phyloP scores from a whole-genome alignment of 2,329 filamentous ascomycete species.

The Calonectria fujianensis region DNA sequence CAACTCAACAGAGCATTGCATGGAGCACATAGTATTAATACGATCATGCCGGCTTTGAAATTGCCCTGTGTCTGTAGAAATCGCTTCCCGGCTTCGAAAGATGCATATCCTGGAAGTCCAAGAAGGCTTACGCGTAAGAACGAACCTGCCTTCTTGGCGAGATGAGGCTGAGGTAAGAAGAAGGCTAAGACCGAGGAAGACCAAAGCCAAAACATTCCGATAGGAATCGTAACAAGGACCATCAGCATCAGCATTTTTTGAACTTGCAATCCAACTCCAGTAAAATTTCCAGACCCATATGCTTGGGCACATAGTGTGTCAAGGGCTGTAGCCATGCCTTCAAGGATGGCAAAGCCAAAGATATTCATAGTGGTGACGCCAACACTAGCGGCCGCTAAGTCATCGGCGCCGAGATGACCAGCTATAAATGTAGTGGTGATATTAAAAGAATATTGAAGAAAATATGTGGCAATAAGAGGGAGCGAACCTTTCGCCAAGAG shows the following conservation, averaged over 20 bases:
- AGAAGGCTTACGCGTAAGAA: constrained; percentile 70
- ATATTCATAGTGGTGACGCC: constrained; percentile 74
- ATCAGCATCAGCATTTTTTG: constrained; percentile 72
- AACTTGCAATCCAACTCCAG: constrained; percentile 70
- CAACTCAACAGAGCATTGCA: constrained; percentile 70
- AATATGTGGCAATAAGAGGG: constrained; percentile 71
- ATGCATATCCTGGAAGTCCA: constrained; percentile 71
- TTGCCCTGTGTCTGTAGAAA: constrained; percentile 74
- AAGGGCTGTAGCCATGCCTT: constrained; percentile 55
- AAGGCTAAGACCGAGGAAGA: constrained; percentile 67
- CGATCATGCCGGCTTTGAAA: constrained; percentile 69
- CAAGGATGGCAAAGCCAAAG: constrained; percentile 67
- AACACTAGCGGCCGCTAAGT: constrained; percentile 71
- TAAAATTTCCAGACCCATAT: constrained; percentile 62
- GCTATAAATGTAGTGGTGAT: constrained; percentile 71
- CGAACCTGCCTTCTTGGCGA: constrained; percentile 68
- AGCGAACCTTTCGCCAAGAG: constrained; percentile 57
- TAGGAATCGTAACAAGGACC: constrained; percentile 67
- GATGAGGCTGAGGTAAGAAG: constrained; percentile 67
- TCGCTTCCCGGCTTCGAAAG: constrained; percentile 72
- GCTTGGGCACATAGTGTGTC: constrained; percentile 54
- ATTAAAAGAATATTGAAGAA: constrained; percentile 72
- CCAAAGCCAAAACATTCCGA: constrained; percentile 68
- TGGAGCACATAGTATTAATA: constrained; percentile 68
- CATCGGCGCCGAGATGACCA: constrained; percentile 71